Evolutionary conservation across 139 green algal species (phyloP), one percentile per base, ranked within the genome.

Genomic region (Chlamydomonas asymmetrica): DNA sequence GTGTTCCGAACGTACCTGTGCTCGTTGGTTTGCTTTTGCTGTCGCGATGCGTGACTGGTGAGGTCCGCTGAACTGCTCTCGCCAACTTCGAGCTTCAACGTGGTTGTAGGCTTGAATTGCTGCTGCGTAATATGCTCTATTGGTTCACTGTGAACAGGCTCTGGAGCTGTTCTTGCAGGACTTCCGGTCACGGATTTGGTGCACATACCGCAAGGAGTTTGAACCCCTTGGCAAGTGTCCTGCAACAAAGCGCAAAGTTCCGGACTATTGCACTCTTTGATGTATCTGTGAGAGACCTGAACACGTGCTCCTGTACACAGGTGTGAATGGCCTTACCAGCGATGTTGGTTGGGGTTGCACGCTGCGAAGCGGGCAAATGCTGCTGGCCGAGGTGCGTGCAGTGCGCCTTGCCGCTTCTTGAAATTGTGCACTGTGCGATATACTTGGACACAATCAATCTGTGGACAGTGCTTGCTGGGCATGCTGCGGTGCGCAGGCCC

Each of bases 301-400:
- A n/a, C n/a, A n/a, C n/a, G n/a, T n/a, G n/a, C n/a, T n/a, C n/a
- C n/a, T n/a, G n/a, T n/a, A n/a, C n/a, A n/a, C n/a, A n/a, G n/a
- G n/a, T n/a, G n/a, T n/a, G n/a, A n/a, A n/a, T n/a, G n/a, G n/a
- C n/a, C 76, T 95, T 7, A 93, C 79, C 8, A 93, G 65, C 25
- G 95, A 98, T 60, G 86, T 87, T 0, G 95, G 95, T 5, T 98
- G 95, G 95, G 95, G 95, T 40, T 98, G 95, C 85, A 98, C 97
- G 16, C 77, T 98, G 34, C 88, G 95, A 61, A 96, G 86, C 60
- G 94, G 91, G 0, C 95, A 98, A 82, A 98, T 98, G 95, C 79
- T 98, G 13, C 75, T 98, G 32, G 93, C 90, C 5, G 87, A 97
- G 87, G 92, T 94, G 63, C 3, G 73, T 27, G 1, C n/a, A n/a